Base-by-base conservation (phyloP, 768 basidiomycete genomes). In the Austroboletus festivus region DNA sequence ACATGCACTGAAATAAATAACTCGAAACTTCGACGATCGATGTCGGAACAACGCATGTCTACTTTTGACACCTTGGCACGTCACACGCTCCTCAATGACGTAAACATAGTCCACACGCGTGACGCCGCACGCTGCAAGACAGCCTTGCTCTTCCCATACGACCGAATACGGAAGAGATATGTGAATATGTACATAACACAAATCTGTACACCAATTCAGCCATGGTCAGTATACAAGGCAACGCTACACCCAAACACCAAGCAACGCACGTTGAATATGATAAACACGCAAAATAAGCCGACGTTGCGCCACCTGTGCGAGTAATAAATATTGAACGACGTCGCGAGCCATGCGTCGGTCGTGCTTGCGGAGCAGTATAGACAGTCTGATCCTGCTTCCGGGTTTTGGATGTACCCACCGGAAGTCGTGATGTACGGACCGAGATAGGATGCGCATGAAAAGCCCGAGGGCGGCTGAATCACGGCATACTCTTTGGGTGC, bases 241-340 rank as follows among this genome's bases (percentile, higher is more conserved):
- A 28, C n/a, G n/a, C n/a, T n/a, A n/a, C 28, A 28, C 28, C 12
- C 28, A 28, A 28, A 12, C 12, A 6, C 12, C 12, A 13, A 33
- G 9, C 5, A 3, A 65, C 76, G 44, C 51, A 77, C 77, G 43
- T 77, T 77, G 44, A 77, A 78, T 23, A 50, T 53, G 28, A 71
- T 64, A 42, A 70, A 75, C 3, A 61, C 74, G 51, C 67, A 68
- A 56, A 81, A 58, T 38, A 81, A 53, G 5, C 75, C 77, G 30
- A 77, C 65, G 58, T 79, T 55, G 22, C 77, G 65, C 76, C 78
- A 81, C 31, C 65, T 67, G 42, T 75, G 64, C 51, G 68, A 51
- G 51, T 84, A 89, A 39, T 62, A 72, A 26, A 89, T 83, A 54
- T 82, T 84, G 67, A 89, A 86, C 52, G 5, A 0, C 34, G 4